Evolutionary conservation across 257 asterid species (phyloP).

Genomic region (Solanum medicagineum): DNA sequence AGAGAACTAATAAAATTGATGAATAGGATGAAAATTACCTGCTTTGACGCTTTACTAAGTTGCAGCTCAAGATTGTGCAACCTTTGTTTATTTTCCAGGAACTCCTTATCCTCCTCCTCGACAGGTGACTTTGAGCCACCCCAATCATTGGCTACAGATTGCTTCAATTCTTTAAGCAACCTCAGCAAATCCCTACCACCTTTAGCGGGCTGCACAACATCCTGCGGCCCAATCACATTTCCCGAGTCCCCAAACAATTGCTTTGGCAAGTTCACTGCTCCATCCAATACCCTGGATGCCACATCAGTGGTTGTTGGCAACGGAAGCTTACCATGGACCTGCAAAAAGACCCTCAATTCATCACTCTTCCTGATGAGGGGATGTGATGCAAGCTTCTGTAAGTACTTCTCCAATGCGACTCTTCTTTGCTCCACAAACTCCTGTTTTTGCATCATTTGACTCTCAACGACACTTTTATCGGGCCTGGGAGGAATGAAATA

Average conservation of each 20-base stretch:
- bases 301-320: constrained; percentile 57
- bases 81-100: constrained; percentile 68
- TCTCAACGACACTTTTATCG: constrained; percentile 84
- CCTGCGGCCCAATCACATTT: constrained; percentile 67
- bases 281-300: constrained; percentile 89
- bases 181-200: constrained; percentile 91
- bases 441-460: constrained; percentile 97
- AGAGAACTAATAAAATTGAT: background rate
- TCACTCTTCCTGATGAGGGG: constrained; percentile 73
- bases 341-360: constrained; percentile 84
- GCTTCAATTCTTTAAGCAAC: constrained; percentile 88
- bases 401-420: constrained; percentile 71
- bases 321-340: constrained; percentile 79
- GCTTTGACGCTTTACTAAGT: constrained; percentile 70
- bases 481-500: constrained; percentile 85
- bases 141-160: constrained; percentile 89
- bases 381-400: constrained; percentile 66
- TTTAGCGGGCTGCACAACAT: constrained; percentile 83
- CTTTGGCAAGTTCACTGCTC: constrained; percentile 79
- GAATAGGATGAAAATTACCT: constrained; percentile 25
- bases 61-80: constrained; percentile 73
- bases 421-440: constrained; percentile 98
- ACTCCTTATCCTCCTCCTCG: constrained; percentile 85
- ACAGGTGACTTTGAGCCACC: constrained; percentile 47
- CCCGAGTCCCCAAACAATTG: constrained; percentile 77